phyloP scores from a whole-genome alignment of 257 asterid species.

The Scutellaria baicalensis region DNA sequence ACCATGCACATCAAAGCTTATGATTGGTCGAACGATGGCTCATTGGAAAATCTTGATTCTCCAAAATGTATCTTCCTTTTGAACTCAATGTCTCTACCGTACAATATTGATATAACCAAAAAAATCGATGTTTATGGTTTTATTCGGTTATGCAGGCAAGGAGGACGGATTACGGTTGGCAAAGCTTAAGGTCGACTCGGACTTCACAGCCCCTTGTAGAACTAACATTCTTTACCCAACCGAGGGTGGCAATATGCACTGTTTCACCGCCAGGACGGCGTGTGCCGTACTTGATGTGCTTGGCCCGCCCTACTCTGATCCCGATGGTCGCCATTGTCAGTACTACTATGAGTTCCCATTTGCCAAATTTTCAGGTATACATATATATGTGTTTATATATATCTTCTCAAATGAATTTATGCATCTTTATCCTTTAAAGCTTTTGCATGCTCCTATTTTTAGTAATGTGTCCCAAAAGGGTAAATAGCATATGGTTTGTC shows the following conservation, averaged over 20 bases:
- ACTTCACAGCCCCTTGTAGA: conserved; percentile 57
- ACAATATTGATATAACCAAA: not conserved
- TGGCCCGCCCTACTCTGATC: conserved; percentile 84
- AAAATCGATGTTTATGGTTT: too few species aligned
- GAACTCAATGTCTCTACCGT: not conserved
- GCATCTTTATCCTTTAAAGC: not conserved
- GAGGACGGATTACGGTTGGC: conserved; percentile 44
- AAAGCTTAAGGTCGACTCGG: conserved; percentile 58
- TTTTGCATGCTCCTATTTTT: not conserved
- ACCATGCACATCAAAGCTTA: conserved; percentile 75
- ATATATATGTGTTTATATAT: too few species aligned
- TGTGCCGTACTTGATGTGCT: conserved; percentile 90
- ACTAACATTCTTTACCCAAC: conserved; percentile 69
- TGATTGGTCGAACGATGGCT: conserved; percentile 45
- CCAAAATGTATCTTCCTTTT: conserved; percentile 24
- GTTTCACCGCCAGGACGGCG: conserved; percentile 71
- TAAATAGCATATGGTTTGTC: not conserved
- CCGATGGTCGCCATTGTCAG: conserved; percentile 86
- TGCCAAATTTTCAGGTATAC: conserved; percentile 24
- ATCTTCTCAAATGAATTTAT: not conserved
- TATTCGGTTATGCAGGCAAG: not conserved
- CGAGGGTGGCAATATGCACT: conserved; percentile 85
- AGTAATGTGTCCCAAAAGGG: not conserved
- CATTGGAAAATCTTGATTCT: not conserved
- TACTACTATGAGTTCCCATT: conserved; percentile 58